Base-by-base conservation (phyloP, 2,329 filamentous ascomycete species). In the Alternaria viburni region DNA sequence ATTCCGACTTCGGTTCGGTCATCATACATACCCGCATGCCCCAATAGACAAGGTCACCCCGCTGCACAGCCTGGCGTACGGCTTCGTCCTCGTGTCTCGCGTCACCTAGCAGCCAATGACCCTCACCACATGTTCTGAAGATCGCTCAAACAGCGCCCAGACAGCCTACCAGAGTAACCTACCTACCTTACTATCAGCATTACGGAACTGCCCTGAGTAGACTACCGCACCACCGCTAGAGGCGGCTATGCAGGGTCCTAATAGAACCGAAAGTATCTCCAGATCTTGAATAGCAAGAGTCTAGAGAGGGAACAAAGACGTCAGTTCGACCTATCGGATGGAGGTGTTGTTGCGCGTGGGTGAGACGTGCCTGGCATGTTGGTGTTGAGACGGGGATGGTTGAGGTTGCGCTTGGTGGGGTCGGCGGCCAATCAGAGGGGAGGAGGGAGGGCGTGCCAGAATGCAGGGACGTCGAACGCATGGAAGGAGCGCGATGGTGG, bases 1-100 rank as follows among this genome's bases (percentile, higher is more conserved):
- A 66, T 72, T 73, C 76, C 77, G 75, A 77, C 66, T 71, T 78
- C 74, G 76, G 69, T 72, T 77, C 71, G 74, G 36, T 41, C 36
- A 41, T 73, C 70, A 74, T 65, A 41, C 60, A 69, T 57, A 61
- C 65, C 71, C 74, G 75, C 76, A 77, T 59, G 61, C 65, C 71
- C 74, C 75, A 73, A 75, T 69, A 68, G 59, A 62, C 60, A 57
- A 55, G 36, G 45, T 49, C 23, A 54, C 61, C 68, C 62, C 65
- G 67, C 68, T 41, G 36, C 36, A 9, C n/a, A 41, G 36, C 66
- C 65, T 62, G 66, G 66, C 62, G 62, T 62, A 67, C 68, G 63
- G 57, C 62, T 61, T 61, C 61, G 62, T 59, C 45, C 46, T 69
- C 45, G 32, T 45, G 55, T 46, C 57, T 59, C 28, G 61, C 59